Evolutionary conservation across 2,329 filamentous ascomycete genomes (phyloP).

Genomic region (Colletotrichum sp.): DNA sequence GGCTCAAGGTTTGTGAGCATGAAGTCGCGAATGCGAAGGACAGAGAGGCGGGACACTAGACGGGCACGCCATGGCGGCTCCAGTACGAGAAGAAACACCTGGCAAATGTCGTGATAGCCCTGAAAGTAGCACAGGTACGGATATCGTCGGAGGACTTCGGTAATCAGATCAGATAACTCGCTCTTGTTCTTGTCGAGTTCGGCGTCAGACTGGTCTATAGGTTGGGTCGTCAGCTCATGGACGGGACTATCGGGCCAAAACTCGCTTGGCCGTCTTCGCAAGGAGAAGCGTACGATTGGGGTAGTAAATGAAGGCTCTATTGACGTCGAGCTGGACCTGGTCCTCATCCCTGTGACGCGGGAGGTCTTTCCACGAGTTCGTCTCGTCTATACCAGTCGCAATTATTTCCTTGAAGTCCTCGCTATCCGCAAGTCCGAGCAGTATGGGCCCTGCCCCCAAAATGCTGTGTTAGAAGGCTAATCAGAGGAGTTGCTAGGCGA

Average conservation of each 20-base stretch:
- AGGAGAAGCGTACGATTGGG: constrained; percentile 67
- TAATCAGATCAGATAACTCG: constrained; percentile 82
- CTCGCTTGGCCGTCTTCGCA: background rate
- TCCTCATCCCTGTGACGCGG: constrained; percentile 85
- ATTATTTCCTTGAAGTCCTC: constrained; percentile 18
- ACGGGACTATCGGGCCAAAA: background rate
- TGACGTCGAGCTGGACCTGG: constrained; percentile 90
- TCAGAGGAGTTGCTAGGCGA: background rate
- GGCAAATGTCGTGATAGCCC: constrained; percentile 97
- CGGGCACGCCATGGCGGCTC: constrained; percentile 61
- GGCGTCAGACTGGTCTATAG: constrained; percentile 69
- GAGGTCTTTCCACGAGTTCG: constrained; percentile 62
- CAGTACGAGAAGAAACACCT: constrained; percentile 90
- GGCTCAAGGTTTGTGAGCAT: constrained; percentile 90
- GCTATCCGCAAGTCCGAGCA: constrained; percentile 50
- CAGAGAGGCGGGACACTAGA: constrained; percentile 80
- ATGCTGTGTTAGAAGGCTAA: constrained; percentile 8
- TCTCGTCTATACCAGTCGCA: constrained; percentile 15
- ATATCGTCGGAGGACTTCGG: constrained; percentile 77
- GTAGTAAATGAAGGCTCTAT: constrained; percentile 98
- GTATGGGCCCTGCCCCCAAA: constrained; percentile 61
- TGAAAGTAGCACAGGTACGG: constrained; percentile 95
- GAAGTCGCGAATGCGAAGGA: constrained; percentile 93
- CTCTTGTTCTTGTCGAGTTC: constrained; percentile 75
- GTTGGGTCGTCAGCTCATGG: constrained; percentile 19